Evolutionary conservation across 306 rosid species (phyloP).

Genomic region (Comarum palustre): DNA sequence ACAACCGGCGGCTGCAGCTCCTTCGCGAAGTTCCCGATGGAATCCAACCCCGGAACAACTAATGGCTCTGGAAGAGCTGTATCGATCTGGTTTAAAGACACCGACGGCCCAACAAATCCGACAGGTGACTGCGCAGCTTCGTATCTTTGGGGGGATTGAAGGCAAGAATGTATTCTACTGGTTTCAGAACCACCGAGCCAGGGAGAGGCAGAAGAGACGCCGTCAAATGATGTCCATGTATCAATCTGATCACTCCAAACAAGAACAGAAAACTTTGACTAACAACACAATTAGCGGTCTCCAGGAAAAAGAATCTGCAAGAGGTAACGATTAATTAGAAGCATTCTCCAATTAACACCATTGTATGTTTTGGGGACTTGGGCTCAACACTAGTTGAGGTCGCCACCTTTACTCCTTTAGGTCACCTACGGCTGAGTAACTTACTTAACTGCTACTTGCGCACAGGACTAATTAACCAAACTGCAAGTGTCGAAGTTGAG

Average conservation of each 20-base stretch:
- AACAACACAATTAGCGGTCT: background rate
- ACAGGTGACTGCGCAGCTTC: conserved; percentile 50
- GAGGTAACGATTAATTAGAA: background rate
- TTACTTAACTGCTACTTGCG: background rate
- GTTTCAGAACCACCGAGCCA: conserved; percentile 83
- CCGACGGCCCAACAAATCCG: conserved; percentile 70
- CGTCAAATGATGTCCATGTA: conserved; percentile 36
- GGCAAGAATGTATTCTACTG: conserved; percentile 77
- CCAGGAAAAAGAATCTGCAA: conserved; percentile 3
- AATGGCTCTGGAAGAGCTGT: conserved; percentile 52
- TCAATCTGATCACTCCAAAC: background rate
- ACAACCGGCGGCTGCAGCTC: background rate
- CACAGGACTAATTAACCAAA: conserved; percentile 40
- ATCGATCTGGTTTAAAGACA: conserved; percentile 52
- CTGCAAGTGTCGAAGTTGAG: conserved; percentile 49
- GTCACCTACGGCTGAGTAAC: background rate
- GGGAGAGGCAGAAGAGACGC: conserved; percentile 62
- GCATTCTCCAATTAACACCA: background rate
- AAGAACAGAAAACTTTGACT: background rate
- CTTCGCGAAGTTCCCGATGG: conserved; percentile 54
- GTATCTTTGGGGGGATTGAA: conserved; percentile 67
- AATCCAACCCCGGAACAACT: conserved; percentile 69
- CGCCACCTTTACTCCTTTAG: background rate
- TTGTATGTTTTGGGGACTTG: background rate
- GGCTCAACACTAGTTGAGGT: background rate